Evolutionary conservation across 192 early-diverging fungal genomes (phyloP), one percentile per base, ranked within the genome.

Genomic region (Haplosporangium gracile): DNA sequence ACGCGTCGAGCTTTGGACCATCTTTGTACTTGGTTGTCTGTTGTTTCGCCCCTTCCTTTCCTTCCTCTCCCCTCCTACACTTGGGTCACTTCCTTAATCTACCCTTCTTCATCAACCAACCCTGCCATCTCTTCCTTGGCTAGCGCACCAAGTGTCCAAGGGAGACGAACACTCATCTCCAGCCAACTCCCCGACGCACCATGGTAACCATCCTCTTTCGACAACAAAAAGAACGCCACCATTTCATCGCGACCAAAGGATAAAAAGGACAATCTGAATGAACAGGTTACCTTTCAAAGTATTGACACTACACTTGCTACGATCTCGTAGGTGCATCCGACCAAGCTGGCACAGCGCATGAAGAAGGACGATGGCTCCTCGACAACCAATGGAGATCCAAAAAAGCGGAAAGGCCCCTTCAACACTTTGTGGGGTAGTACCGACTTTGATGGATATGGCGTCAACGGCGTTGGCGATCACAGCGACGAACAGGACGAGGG

Each of bases 401-500:
- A 72, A 55, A 84, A 84, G 51, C 72, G 77, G 68, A 84, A 79
- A 38, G 29, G 40, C 10, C 2, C 55, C 16, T 24, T 39, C 32
- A 77, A 24, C 5, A 69, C 16, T 1, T 4, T 40, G 2, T 42
- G 53, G 34, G 42, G 32, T 32, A n/a, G 9, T 13, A 75, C 36
- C 7, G 26, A 26, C 20, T 77, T 74, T 72, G 49, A 34, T 13
- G 69, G 74, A 72, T 82, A 77, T 43, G 81, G 81, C 2, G 32
- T 60, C n/a, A 34, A 51, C 26, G 32, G 53, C 0, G 75, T 72
- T 29, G 32, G 53, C 5, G 75, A 77, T 1, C 32, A 63, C 26
- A 36, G 45, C 4, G 77, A 79, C 7, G 77, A 79, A 24, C 82
- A 84, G 63, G 82, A 84, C 29, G 82, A 84, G 20, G 78, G 78